Conservation (phyloP, 495 filamentous ascomycete species). For the Sporormia fimetaria region DNA sequence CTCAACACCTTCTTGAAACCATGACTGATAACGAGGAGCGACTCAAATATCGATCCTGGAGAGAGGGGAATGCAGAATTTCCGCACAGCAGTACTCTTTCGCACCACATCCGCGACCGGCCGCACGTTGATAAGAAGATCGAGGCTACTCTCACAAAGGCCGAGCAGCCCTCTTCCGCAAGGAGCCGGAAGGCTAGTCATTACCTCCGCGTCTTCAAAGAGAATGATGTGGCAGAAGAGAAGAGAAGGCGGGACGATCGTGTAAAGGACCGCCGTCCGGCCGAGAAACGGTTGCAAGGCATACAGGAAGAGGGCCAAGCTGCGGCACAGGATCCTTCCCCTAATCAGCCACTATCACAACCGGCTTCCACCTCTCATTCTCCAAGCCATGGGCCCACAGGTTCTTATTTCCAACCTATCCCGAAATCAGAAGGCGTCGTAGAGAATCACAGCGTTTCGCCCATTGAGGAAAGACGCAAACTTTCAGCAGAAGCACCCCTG, state of each 20-base stretch:
- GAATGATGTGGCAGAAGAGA: conserved; percentile 51
- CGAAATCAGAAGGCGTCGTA: conserved; percentile 26
- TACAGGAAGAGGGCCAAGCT: background rate
- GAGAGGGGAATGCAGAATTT: conserved; percentile 31
- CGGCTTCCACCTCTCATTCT: conserved; percentile 6
- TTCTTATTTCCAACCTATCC: conserved; percentile 11
- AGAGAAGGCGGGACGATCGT: conserved; percentile 28
- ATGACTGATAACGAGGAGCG: conserved; percentile 22
- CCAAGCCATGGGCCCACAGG: background rate
- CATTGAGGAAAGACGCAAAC: too few species aligned
- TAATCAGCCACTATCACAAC: background rate
- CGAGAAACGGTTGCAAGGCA: background rate
- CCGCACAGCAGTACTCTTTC: conserved; percentile 8
- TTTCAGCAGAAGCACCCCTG: too few species aligned
- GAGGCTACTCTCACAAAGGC: conserved; percentile 64
- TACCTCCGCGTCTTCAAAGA: conserved; percentile 87
- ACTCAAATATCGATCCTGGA: conserved; percentile 32
- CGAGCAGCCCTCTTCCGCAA: conserved; percentile 51
- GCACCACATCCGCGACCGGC: conserved; percentile 15
- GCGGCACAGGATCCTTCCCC: background rate
- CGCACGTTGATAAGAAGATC: conserved; percentile 68
- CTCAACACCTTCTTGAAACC: background rate
- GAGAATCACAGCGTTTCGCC: too few species aligned
- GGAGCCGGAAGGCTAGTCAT: conserved; percentile 91
- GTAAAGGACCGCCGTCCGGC: conserved; percentile 13